Evolutionary conservation across 2,329 filamentous ascomycete genomes (phyloP), one percentile per base, ranked within the genome.

Genomic region (Penicillium rolfsii): DNA sequence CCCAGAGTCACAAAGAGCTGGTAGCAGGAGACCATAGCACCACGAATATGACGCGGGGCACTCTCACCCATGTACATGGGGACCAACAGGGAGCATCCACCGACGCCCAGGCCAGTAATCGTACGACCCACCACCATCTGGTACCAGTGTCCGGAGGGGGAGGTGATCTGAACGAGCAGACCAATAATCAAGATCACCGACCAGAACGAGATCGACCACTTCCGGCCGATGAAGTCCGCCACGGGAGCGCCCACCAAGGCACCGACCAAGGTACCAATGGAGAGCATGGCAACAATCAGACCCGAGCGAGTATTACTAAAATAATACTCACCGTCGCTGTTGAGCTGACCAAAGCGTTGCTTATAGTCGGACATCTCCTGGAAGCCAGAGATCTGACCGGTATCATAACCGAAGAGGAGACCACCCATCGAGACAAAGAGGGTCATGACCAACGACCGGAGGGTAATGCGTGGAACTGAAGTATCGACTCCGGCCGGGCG

Each of bases 61-160:
- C 77, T 80, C 68, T 82, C 80, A 62, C 78, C 76, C 60, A 79
- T 77, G 66, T 80, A 81, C 78, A 82, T 80, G 8, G 80, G 80
- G 1, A 81, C 79, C 12, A 80, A 60, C 9, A 80, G 67, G 22
- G 75, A 78, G 65, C 80, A 76, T 9, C 74, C 78, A 62, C 79
- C 79, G 4, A 81, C 78, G 49, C 79, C 79, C 1, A 80, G 68
- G 70, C 79, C 79, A 28, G 79, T 78, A 5, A 80, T 70, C 65
- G 77, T 74, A 62, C 79, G 77, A 30, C 79, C 79, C 46, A 81
- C 67, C 30, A 77, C 76, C 60, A 80, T 70, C 67, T 80, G 76
- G 54, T 73, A 75, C 78, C 78, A 80, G 54, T 75, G 71, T 9
- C 70, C 71, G 1, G 60, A 53, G 2, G 75, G 72, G 0, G 80